These are phyloP conservation scores for Rhizopus stolonifer DNA, from an alignment of 371 early-diverging fungal genomes.

Conservation along the genomic window DNA sequence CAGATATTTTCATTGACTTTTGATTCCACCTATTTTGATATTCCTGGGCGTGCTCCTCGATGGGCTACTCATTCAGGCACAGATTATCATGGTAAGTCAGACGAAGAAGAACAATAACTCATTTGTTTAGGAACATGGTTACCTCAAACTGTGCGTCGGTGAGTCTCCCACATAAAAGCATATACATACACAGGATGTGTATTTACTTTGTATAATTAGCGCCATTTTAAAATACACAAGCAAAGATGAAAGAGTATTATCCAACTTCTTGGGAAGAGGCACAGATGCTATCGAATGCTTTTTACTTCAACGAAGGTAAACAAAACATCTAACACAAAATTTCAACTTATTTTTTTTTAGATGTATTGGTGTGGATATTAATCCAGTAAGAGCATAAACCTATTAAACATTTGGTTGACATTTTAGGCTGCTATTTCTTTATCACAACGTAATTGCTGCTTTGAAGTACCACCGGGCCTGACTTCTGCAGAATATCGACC, in stretches of 20 bases:
- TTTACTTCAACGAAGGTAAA: constrained; percentile 72
- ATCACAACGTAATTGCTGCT: constrained; percentile 83
- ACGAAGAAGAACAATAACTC: neutral
- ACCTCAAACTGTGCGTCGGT: constrained; percentile 87
- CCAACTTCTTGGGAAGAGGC: constrained; percentile 90
- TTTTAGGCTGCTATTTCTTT: constrained; percentile 76
- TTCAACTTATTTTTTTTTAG: constrained; percentile 26
- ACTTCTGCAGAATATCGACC: constrained; percentile 79
- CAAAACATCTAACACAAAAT: neutral
- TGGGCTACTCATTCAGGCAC: constrained; percentile 91
- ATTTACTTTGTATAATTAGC: constrained; percentile 29
- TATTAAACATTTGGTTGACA: neutral
- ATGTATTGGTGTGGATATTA: constrained; percentile 87
- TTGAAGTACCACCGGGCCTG: constrained; percentile 72
- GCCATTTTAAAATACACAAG: constrained; percentile 75
- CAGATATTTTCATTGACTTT: constrained; percentile 79
- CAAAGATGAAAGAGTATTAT: constrained; percentile 77
- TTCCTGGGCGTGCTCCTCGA: constrained; percentile 87
- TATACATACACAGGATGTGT: neutral
- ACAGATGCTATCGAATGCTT: constrained; percentile 94
- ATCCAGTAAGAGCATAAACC: constrained; percentile 55
- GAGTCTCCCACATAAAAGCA: constrained; percentile 3
- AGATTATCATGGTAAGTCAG: constrained; percentile 78
- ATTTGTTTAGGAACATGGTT: constrained; percentile 78
- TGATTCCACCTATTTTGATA: constrained; percentile 84